Base-by-base conservation (phyloP, 495 filamentous ascomycete genomes). In the Penicillium soppii region DNA sequence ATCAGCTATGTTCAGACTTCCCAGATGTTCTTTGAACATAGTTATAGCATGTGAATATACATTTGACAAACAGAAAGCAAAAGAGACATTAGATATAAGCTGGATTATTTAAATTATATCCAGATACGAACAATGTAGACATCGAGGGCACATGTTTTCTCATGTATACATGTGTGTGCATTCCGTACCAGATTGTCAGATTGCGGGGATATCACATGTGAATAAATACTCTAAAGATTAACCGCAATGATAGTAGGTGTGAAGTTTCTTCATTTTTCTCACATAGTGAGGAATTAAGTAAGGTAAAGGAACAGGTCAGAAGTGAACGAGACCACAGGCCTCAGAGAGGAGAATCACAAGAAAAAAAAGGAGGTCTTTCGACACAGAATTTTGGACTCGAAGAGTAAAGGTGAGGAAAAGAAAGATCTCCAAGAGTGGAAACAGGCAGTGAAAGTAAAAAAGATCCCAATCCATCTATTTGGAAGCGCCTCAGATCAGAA, bases 391-490 rank as follows among this genome's bases (percentile, higher is more conserved):
- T 58, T 52, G 49, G 25, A 47, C 43, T 48, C 27, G 53, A 44
- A 56, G 47, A 30, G 43, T 50, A 47, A 56, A 48, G 35, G 50
- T 27, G 40, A 56, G 32, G 41, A n/a, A 27, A 33, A 47, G 23
- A 38, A 53, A 44, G 21, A 2, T 36, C 29, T 46, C 43, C 43
- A 27, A 21, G 17, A 32, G 43, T 35, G 43, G 30, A 4, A 45
- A 33, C 20, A 46, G 43, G 29, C 29, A 46, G 43, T 61, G 46
- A 47, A 47, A 44, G n/a, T n/a, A 57, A 57, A 57, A 55, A 50
- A 58, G 50, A 57, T 50, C 60, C 52, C 56, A 52, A 63, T 61
- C 68, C 65, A 50, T 74, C 69, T 72, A 72, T 71, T 47, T 41
- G 36, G 52, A 50, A 57, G 62, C 68, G 70, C 67, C 70, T 56